Conservation (phyloP, 768 basidiomycete species). For the Naganishia onofrii region DNA sequence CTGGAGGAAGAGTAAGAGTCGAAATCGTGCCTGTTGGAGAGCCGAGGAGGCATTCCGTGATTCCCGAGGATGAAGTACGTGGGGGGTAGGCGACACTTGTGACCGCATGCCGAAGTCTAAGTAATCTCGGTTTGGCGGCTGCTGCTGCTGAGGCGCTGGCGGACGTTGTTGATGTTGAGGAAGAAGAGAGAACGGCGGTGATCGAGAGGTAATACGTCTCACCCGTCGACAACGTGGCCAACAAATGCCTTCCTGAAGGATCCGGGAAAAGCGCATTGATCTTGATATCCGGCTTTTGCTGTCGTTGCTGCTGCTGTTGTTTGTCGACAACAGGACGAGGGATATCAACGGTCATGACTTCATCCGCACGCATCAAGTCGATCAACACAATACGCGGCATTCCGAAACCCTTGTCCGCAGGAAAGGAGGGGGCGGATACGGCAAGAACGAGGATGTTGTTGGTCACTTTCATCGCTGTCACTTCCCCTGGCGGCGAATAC, state of each 20-base stretch:
- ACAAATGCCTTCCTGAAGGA: conserved; percentile 84
- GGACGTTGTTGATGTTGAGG: conserved; percentile 70
- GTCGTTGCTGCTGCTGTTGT: not conserved
- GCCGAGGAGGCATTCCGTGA: conserved; percentile 80
- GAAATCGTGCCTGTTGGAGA: conserved; percentile 79
- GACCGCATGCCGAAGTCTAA: conserved; percentile 56
- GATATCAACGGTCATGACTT: conserved; percentile 68
- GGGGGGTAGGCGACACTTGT: conserved; percentile 91
- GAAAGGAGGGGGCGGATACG: conserved; percentile 58
- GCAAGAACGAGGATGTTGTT: conserved; percentile 87
- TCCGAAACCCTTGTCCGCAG: no score
- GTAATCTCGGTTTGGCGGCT: no score
- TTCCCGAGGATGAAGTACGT: conserved; percentile 59
- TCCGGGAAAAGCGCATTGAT: conserved; percentile 85
- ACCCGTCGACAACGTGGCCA: conserved; percentile 79
- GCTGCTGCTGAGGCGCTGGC: conserved; percentile 69
- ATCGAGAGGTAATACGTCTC: conserved; percentile 87
- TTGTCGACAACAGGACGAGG: conserved; percentile 43
- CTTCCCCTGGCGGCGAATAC: conserved; percentile 78
- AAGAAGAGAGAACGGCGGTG: conserved; percentile 33
- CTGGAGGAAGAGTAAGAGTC: conserved; percentile 76
- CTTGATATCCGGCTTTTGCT: conserved; percentile 57
- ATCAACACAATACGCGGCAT: conserved; percentile 72
- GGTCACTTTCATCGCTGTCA: conserved; percentile 75
- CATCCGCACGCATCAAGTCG: conserved; percentile 81